Percentiles rank a stretch among this genome's conserved stretches.
Conservation (phyloP, 1,139 yeast genomes). For the Waltiozyma solani region DNA sequence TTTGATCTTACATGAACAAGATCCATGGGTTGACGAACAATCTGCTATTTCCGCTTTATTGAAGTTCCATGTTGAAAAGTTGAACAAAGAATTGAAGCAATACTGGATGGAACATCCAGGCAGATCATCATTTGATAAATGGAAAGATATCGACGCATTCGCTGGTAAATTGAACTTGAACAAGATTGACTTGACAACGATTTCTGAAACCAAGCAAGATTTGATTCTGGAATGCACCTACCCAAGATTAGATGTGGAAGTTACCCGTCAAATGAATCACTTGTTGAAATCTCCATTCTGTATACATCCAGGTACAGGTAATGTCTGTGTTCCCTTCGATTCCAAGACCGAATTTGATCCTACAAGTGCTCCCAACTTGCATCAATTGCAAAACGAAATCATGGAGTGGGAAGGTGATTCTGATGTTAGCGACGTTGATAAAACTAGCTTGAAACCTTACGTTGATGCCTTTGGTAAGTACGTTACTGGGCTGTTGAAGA, state of each 20-base stretch:
- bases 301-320: conserved; percentile 96
- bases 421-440: conserved; percentile 40
- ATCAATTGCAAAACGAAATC: conserved; percentile 37
- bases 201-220: conserved; percentile 75
- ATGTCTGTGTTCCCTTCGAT: conserved; percentile 91
- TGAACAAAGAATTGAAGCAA: conserved; percentile 44
- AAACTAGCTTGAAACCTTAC: conserved; percentile 67
- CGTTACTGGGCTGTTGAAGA: conserved; percentile 46
- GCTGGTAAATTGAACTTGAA: conserved; percentile 29
- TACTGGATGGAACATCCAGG: conserved; percentile 42
- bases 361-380: conserved; percentile 66
- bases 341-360: conserved; percentile 63
- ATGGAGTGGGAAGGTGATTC: conserved; percentile 23
- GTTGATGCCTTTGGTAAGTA: conserved; percentile 59
- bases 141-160: conserved; percentile 70
- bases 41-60: conserved; percentile 44
- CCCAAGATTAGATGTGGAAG: conserved; percentile 91
- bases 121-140: conserved; percentile 47
- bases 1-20: conserved; percentile 68
- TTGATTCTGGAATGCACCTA: conserved; percentile 72
- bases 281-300: conserved; percentile 96
- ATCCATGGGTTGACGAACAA: conserved; percentile 61
- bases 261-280: conserved; percentile 82
- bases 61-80: conserved; percentile 42
- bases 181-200: conserved; percentile 23